These are phyloP conservation scores for Arthonia radiata DNA, from an alignment of 495 filamentous ascomycete genomes.

Conservation along the genomic window DNA sequence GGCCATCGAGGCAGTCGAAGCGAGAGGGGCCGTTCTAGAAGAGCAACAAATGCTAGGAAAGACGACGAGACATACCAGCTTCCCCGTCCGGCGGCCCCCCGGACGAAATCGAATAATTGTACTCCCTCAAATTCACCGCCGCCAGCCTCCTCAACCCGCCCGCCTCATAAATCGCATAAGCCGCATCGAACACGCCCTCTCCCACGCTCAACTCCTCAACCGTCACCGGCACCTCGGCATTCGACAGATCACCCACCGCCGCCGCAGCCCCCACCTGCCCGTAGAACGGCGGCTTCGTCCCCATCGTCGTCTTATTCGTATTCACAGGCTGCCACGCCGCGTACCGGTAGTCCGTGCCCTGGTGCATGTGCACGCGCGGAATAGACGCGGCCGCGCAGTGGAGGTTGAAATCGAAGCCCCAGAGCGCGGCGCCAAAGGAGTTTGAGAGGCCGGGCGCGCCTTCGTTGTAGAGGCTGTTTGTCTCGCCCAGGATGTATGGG, in stretches of 20 bases:
- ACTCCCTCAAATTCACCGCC: slow-evolving; percentile 32
- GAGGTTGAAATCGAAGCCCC: slow-evolving; percentile 41
- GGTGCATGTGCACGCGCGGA: slow-evolving; percentile 38
- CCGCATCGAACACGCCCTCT: too few relatives aligned
- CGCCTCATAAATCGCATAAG: slow-evolving; percentile 33
- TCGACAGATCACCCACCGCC: slow-evolving; percentile 21
- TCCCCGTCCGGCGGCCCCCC: too few relatives aligned
- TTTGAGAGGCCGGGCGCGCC: slow-evolving; percentile 38
- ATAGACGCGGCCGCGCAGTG: slow-evolving; percentile 31
- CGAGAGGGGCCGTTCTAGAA: too few relatives aligned
- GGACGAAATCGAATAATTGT: too few relatives aligned
- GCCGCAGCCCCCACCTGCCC: slow-evolving; percentile 35
- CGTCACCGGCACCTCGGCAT: slow-evolving; percentile 20
- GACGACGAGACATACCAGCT: too few relatives aligned
- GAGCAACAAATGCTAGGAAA: too few relatives aligned
- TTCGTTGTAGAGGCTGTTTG: slow-evolving; percentile 38
- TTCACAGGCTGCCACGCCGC: slow-evolving; percentile 31
- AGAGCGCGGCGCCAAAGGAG: slow-evolving; percentile 45
- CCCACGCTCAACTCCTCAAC: too few relatives aligned
- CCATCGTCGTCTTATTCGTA: slow-evolving; percentile 24
- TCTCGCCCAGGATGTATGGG: slow-evolving; percentile 39
- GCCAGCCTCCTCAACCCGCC: slow-evolving; percentile 22
- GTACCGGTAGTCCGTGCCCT: slow-evolving; percentile 37
- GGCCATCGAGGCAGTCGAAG: too few relatives aligned
- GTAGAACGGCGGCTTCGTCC: slow-evolving; percentile 44